phyloP scores from a whole-genome alignment of 768 basidiomycete genomes.

The Calocera cornea region DNA sequence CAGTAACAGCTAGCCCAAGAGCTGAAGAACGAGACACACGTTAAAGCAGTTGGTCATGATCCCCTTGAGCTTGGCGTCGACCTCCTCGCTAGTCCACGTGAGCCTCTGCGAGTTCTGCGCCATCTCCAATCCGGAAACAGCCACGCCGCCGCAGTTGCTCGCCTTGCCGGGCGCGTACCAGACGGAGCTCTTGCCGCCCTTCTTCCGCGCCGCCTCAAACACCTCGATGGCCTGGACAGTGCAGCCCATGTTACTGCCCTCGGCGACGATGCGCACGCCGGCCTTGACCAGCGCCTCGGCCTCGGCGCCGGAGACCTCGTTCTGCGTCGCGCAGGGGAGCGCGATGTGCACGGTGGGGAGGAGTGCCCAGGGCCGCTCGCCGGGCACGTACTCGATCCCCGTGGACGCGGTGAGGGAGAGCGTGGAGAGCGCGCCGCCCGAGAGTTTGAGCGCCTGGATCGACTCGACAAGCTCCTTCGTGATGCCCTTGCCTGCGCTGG shows the following conservation, averaged over 20 bases:
- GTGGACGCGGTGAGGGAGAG: slow-evolving; percentile 25
- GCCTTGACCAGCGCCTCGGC: slow-evolving; percentile 56
- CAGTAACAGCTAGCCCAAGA: neutral
- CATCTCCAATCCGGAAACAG: slow-evolving; percentile 68
- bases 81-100: slow-evolving; percentile 47
- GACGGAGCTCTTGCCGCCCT: slow-evolving; percentile 32
- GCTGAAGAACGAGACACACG: slow-evolving; percentile 18
- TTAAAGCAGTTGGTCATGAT: slow-evolving; percentile 58
- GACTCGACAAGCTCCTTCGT: slow-evolving; percentile 40
- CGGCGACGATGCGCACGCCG: slow-evolving; percentile 56
- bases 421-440: slow-evolving; percentile 33
- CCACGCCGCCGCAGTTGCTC: slow-evolving; percentile 61
- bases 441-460: slow-evolving; percentile 42
- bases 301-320: slow-evolving; percentile 55
- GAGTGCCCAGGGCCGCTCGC: slow-evolving; percentile 55
- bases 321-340: slow-evolving; percentile 58
- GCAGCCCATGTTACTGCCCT: slow-evolving; percentile 69
- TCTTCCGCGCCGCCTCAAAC: slow-evolving; percentile 48
- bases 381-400: slow-evolving; percentile 40
- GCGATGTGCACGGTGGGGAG: slow-evolving; percentile 50
- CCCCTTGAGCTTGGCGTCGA: slow-evolving; percentile 52
- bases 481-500: slow-evolving; percentile 32
- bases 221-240: slow-evolving; percentile 58
- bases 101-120: slow-evolving; percentile 60
- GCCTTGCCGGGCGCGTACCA: slow-evolving; percentile 68